A percentile compares a stretch with the other conserved stretches of the same genome.
Conservation (phyloP, 139 green algal species). For the Coccomyxa sp. region DNA sequence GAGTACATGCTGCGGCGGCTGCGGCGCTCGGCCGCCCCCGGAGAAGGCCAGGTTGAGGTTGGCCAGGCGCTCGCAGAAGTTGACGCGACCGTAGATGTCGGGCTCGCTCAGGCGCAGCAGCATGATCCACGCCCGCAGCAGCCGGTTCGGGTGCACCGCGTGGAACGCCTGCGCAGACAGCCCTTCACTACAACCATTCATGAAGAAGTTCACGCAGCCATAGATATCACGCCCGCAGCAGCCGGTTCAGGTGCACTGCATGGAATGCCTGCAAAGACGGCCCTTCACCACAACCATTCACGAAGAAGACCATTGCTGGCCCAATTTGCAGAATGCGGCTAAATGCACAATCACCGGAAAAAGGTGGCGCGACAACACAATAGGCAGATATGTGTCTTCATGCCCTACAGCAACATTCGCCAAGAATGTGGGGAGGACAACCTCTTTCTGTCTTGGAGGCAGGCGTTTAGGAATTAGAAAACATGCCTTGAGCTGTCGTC, state of each 20-base stretch:
- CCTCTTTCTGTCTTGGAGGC: too few relatives aligned
- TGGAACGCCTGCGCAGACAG: background rate
- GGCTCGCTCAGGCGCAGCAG: constrained; percentile 1
- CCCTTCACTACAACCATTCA: background rate
- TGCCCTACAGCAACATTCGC: too few relatives aligned
- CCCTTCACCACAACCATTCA: background rate
- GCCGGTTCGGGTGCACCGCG: background rate
- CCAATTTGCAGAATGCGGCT: background rate
- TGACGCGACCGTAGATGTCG: background rate
- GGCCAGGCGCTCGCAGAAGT: background rate
- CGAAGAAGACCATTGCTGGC: background rate
- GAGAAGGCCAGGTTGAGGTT: background rate
- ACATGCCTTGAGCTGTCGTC: background rate
- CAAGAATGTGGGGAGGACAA: too few relatives aligned
- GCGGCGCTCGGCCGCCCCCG: background rate
- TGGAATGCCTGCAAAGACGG: background rate
- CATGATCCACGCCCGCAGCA: background rate
- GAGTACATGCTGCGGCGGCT: background rate
- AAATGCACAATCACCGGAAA: background rate
- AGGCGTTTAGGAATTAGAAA: too few relatives aligned
- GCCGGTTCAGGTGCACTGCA: background rate
- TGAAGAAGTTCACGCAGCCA: background rate
- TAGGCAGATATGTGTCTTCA: too few relatives aligned
- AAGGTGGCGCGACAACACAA: background rate
- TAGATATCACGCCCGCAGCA: background rate